These are phyloP conservation scores for Pseudogymnoascus sp. DNA, from an alignment of 2,329 filamentous ascomycete genomes.

Conservation along the genomic window DNA sequence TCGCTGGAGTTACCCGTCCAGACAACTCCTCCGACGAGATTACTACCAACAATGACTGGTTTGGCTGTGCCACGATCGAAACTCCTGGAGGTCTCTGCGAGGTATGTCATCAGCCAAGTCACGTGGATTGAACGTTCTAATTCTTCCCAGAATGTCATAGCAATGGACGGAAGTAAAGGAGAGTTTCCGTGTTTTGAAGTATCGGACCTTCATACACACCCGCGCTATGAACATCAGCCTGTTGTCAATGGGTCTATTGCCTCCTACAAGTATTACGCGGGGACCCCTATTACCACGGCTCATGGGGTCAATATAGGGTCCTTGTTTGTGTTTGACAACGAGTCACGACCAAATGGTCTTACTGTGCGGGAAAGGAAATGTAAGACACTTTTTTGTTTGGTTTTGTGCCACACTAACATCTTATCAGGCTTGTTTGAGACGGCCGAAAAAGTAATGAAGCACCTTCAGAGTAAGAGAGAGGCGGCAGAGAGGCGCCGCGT, in stretches of 20 bases:
- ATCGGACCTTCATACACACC: constrained; percentile 19
- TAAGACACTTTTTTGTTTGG: constrained; percentile 10
- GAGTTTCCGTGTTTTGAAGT: constrained; percentile 22
- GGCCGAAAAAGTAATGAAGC: constrained; percentile 22
- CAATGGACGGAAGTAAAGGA: constrained; percentile 15
- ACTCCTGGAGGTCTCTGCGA: constrained; percentile 25
- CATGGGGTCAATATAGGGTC: constrained; percentile 24
- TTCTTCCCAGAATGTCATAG: constrained; percentile 17
- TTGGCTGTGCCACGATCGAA: constrained; percentile 22
- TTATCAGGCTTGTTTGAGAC: constrained; percentile 18
- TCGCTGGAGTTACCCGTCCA: constrained; percentile 20
- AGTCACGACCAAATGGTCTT: constrained; percentile 43
- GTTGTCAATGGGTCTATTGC: constrained; percentile 21
- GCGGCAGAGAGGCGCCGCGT: constrained; percentile 21
- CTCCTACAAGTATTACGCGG: constrained; percentile 23
- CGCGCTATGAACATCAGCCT: constrained; percentile 19
- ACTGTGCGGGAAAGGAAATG: constrained; percentile 33
- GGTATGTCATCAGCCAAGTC: constrained; percentile 13
- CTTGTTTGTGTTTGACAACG: constrained; percentile 26
- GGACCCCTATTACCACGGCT: constrained; percentile 22
- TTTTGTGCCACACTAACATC: neutral
- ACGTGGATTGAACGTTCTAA: neutral
- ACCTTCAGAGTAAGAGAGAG: constrained; percentile 24
- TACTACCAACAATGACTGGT: constrained; percentile 20
- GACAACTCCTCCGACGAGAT: constrained; percentile 12